phyloP scores from a whole-genome alignment of 176 grass and related monocot species.

The Lolium perenne region DNA sequence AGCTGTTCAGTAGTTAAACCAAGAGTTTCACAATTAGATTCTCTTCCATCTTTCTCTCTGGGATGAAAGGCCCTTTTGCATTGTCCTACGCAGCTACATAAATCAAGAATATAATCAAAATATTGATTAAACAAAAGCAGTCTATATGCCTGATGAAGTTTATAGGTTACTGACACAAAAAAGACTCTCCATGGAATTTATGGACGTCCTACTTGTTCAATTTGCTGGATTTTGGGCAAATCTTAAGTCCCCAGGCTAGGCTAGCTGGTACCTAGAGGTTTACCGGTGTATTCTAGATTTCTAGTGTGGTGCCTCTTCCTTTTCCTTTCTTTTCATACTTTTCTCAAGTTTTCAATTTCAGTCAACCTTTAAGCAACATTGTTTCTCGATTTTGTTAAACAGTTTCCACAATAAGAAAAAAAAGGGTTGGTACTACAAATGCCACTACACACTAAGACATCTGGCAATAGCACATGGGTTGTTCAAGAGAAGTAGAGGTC shows the following conservation, averaged over 20 bases:
- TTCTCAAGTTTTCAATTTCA: background rate
- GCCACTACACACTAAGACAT: background rate
- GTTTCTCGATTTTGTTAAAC: background rate
- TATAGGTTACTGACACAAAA: slow-evolving; percentile 15
- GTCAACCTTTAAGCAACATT: slow-evolving; percentile 12
- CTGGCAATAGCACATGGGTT: background rate
- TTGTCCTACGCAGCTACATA: slow-evolving; percentile 68
- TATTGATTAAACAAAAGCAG: background rate
- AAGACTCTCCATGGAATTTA: background rate
- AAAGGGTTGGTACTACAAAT: slow-evolving; percentile 10
- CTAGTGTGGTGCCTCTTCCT: background rate
- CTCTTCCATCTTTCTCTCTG: slow-evolving; percentile 53
- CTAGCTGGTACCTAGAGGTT: background rate
- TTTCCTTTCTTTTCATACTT: background rate
- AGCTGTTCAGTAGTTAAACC: slow-evolving; percentile 58
- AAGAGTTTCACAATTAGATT: slow-evolving; percentile 67
- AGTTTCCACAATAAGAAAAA: background rate
- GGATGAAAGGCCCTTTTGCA: slow-evolving; percentile 89
- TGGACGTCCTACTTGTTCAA: background rate
- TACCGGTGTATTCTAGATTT: slow-evolving; percentile 1
- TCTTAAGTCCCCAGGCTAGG: background rate
- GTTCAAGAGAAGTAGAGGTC: background rate
- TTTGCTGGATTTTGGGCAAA: slow-evolving; percentile 9
- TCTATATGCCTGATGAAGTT: background rate
- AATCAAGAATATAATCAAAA: slow-evolving; percentile 18